Conservation (phyloP, 805 yeast genomes). For the Scheffersomyces ergatensis region DNA sequence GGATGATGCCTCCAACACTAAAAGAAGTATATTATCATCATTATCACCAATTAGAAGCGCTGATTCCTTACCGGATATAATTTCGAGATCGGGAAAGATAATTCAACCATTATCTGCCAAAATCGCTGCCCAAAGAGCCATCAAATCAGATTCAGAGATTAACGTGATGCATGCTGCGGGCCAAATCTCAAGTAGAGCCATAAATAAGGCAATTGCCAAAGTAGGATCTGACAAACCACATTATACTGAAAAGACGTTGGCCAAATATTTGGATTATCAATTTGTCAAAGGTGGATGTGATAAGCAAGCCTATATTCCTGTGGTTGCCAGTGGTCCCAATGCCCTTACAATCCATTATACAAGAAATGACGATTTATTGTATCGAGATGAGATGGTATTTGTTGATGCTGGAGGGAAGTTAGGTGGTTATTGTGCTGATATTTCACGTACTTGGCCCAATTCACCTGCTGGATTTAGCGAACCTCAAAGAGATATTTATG, state of each 20-base stretch:
- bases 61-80: slow-evolving; percentile 13
- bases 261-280: slow-evolving; percentile 76
- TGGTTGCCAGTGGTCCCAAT: slow-evolving; percentile 90
- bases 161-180: slow-evolving; percentile 80
- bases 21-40: background rate
- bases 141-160: slow-evolving; percentile 77
- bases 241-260: slow-evolving; percentile 71
- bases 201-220: slow-evolving; percentile 74
- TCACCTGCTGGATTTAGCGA: slow-evolving; percentile 64
- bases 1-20: slow-evolving; percentile 35
- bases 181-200: slow-evolving; percentile 77
- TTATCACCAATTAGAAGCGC: background rate
- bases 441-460: slow-evolving; percentile 95
- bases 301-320: slow-evolving; percentile 88
- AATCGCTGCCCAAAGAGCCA: slow-evolving; percentile 52
- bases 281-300: slow-evolving; percentile 89
- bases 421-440: slow-evolving; percentile 95
- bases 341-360: slow-evolving; percentile 93
- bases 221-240: slow-evolving; percentile 46
- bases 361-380: slow-evolving; percentile 79
- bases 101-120: slow-evolving; percentile 43
- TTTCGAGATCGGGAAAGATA: slow-evolving; percentile 28
- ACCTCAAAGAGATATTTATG: slow-evolving; percentile 83
- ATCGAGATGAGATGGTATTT: slow-evolving; percentile 76
- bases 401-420: slow-evolving; percentile 93